Evolutionary conservation across 1,284 basidiomycete species (phyloP).

Genomic region (Ganoderma boninense): DNA sequence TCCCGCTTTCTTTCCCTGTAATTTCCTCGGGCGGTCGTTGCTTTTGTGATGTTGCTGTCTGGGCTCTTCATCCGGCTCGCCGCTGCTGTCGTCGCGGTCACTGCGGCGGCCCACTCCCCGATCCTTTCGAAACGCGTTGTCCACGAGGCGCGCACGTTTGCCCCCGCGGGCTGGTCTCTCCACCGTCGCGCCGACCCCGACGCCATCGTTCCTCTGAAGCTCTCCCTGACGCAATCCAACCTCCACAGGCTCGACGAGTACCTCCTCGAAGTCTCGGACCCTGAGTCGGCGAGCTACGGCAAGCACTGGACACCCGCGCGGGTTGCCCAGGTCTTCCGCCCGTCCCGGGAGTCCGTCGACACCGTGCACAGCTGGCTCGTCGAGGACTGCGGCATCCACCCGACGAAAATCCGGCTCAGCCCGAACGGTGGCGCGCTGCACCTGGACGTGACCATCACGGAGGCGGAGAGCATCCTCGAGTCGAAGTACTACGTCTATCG

Average conservation of each 20-base stretch:
- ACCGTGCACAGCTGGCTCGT: conserved; percentile 53
- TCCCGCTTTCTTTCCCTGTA: neutral
- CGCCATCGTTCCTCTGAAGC: conserved; percentile 47
- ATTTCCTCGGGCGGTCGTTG: neutral
- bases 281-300: conserved; percentile 50
- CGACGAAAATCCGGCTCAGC: conserved; percentile 43
- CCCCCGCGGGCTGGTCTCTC: conserved; percentile 47
- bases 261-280: conserved; percentile 54
- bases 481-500: conserved; percentile 55
- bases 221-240: conserved; percentile 55
- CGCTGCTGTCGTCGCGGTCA: conserved; percentile 14
- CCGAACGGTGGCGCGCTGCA: conserved; percentile 51
- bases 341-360: conserved; percentile 49
- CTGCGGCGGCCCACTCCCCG: conserved; percentile 8
- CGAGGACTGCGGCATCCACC: conserved; percentile 42
- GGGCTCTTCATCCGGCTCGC: conserved; percentile 14
- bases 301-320: conserved; percentile 50
- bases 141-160: conserved; percentile 46
- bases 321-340: conserved; percentile 52
- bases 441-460: conserved; percentile 51
- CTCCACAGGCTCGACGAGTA: conserved; percentile 49
- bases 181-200: conserved; percentile 43
- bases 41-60: conserved; percentile 18
- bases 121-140: conserved; percentile 37
- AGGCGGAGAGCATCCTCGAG: conserved; percentile 53